Evolutionary conservation across 1,284 basidiomycete species (phyloP).

Genomic region (Pseudozyma pruni): DNA sequence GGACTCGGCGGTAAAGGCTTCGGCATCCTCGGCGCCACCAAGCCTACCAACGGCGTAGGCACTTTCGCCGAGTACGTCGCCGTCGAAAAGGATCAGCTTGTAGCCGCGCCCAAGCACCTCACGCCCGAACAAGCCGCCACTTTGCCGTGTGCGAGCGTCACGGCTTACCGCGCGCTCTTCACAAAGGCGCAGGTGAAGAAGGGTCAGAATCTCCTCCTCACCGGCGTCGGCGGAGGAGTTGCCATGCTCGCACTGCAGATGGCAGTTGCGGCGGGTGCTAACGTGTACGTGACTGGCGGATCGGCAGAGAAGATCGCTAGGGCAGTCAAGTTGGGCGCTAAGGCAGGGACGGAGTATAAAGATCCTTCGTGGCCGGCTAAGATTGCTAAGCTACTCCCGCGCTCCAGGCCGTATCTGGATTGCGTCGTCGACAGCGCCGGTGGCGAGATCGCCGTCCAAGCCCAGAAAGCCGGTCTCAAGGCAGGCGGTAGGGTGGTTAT

Average conservation of each 20-base stretch:
- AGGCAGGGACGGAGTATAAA: constrained; percentile 80
- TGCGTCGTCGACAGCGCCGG: constrained; percentile 84
- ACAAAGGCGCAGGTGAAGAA: constrained; percentile 76
- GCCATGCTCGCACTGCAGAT: constrained; percentile 81
- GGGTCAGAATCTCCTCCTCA: constrained; percentile 80
- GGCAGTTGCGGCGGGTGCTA: constrained; percentile 79
- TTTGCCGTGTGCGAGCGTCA: constrained; percentile 80
- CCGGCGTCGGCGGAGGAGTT: constrained; percentile 75
- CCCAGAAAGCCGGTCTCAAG: constrained; percentile 74
- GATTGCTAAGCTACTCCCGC: constrained; percentile 72
- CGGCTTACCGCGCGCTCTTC: constrained; percentile 83
- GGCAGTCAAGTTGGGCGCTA: constrained; percentile 78
- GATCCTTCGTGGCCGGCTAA: constrained; percentile 77
- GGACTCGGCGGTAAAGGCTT: constrained; percentile 57
- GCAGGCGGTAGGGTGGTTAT: constrained; percentile 78
- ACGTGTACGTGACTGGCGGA: constrained; percentile 85
- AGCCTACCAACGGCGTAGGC: constrained; percentile 69
- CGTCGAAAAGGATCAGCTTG: constrained; percentile 77
- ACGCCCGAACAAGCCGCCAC: constrained; percentile 78
- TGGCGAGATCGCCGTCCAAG: constrained; percentile 77
- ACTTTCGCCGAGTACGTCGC: constrained; percentile 82
- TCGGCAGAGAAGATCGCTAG: constrained; percentile 77
- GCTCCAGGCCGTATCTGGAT: constrained; percentile 72
- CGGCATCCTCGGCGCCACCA: constrained; percentile 58
- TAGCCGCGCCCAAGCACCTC: constrained; percentile 77